Evolutionary conservation across 768 basidiomycete genomes (phyloP).

Genomic region (Hericium rajendrae): DNA sequence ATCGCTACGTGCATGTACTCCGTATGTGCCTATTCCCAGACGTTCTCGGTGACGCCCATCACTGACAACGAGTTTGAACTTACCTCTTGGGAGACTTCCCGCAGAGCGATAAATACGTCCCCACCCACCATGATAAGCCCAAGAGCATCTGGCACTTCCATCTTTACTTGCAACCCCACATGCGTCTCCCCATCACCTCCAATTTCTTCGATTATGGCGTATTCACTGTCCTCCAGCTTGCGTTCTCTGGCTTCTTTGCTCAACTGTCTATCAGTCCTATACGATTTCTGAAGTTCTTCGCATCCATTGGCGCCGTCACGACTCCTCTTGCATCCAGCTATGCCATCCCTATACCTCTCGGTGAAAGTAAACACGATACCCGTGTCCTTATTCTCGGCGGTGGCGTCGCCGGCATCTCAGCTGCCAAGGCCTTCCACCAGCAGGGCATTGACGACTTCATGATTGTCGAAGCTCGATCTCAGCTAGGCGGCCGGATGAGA

Average conservation of each 20-base stretch:
- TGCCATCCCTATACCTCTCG: background rate
- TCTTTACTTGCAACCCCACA: background rate
- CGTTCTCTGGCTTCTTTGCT: too few relatives aligned
- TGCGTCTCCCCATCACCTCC: slow-evolving; percentile 5
- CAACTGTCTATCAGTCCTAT: slow-evolving; percentile 1
- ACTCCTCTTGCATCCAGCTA: background rate
- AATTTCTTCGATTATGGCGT: background rate
- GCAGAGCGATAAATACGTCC: background rate
- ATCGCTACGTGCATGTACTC: background rate
- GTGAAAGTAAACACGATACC: slow-evolving; percentile 4
- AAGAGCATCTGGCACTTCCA: too few relatives aligned
- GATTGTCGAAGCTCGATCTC: slow-evolving; percentile 42
- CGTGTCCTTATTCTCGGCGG: slow-evolving; percentile 53
- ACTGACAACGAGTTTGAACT: background rate
- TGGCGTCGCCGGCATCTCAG: slow-evolving; percentile 52
- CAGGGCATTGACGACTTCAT: slow-evolving; percentile 45
- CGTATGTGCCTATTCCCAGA: background rate
- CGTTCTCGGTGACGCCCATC: background rate
- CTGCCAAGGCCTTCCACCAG: slow-evolving; percentile 46
- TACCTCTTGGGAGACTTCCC: background rate
- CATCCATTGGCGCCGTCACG: slow-evolving; percentile 1
- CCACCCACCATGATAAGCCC: too few relatives aligned
- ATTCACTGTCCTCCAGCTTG: background rate
- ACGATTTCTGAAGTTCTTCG: background rate
- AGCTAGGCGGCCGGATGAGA: slow-evolving; percentile 49